A percentile compares a stretch with the other conserved stretches of the same genome.
phyloP scores from a whole-genome alignment of 441 rosid species.

The Arabidopsis lyrata region DNA sequence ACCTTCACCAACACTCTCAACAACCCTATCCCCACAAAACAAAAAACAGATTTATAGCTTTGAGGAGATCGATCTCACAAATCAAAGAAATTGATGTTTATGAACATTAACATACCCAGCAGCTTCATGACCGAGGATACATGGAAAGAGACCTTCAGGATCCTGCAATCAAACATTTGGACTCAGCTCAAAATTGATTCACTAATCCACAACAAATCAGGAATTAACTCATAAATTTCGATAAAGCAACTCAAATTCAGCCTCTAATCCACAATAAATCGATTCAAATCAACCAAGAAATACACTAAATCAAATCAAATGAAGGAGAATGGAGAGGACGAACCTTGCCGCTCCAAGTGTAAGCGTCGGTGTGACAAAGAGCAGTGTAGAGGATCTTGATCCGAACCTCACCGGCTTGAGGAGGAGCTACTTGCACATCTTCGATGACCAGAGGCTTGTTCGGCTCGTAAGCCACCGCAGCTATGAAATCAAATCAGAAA shows the following conservation, averaged over 20 bases:
- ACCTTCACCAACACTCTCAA: conserved; percentile 98
- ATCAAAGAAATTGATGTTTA: conserved; percentile 23
- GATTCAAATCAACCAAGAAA: neutral
- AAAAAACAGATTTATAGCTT: neutral
- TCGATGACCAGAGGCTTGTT: conserved; percentile 85
- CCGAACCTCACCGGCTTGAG: conserved; percentile 97
- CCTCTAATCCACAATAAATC: neutral
- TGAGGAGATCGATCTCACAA: neutral
- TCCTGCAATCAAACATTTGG: conserved; percentile 54
- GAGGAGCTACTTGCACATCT: conserved; percentile 91
- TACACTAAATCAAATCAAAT: neutral
- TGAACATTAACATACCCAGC: conserved; percentile 69
- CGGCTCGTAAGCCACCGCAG: conserved; percentile 95
- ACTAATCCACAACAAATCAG: neutral
- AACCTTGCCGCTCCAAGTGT: conserved; percentile 99
- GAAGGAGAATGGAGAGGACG: neutral
- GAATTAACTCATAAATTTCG: neutral
- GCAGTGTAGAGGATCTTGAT: conserved; percentile 84
- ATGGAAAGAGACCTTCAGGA: conserved; percentile 97
- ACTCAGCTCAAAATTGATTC: neutral
- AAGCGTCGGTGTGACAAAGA: conserved; percentile 96
- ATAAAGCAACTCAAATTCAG: neutral
- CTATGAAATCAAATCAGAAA: conserved; percentile 48
- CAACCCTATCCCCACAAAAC: conserved; percentile 61
- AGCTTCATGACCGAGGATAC: conserved; percentile 98